Base-by-base conservation (phyloP, 192 early-diverging fungal species). In the Umbelopsis ramanniana region DNA sequence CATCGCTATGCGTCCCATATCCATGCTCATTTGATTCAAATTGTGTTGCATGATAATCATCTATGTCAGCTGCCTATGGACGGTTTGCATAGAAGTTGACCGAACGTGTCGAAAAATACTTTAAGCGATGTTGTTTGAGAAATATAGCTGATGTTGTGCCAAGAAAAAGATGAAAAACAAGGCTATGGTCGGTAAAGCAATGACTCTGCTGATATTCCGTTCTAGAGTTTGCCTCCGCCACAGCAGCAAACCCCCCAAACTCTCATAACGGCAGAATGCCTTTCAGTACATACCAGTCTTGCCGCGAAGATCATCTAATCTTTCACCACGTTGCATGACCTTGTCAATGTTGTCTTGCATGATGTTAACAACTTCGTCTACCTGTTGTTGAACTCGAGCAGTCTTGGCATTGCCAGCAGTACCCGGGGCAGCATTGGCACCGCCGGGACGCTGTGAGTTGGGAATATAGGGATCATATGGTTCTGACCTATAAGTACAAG, bases 331-430 rank as follows among this genome's bases (percentile, higher is more conserved):
- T 71, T 93, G 86, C 80, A 93, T 90, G 38, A 94, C 93, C 78
- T 92, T 92, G 76, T 93, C 79, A 80, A 98, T 93, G 84, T 98
- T 97, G 68, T 95, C 87, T 69, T 95, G 90, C 95, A 96, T 97
- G 79, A 97, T 94, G 52, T 86, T 87, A 43, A 96, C 93, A 66
- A 95, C 96, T 72, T 96, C 93, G 78, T 97, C 91, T 22, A 97
- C 89, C 83, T 96, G 88, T 73, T 85, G 67, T 84, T 95, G 92
- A 38, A 96, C 86, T 45, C 84, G 76, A 47, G 78, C 72, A 29
- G 91, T 89, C 81, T 95, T 95, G 21, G 69, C 45, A 45, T 73
- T 67, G 23, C 55, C 70, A 48, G 22, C 69, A 37, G 24, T 26
- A 52, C 17, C 70, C 21, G 68, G 26, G 17, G 53, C 54, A 17